Base-by-base conservation (phyloP, 2,329 filamentous ascomycete species). In the Penicillium sp. region DNA sequence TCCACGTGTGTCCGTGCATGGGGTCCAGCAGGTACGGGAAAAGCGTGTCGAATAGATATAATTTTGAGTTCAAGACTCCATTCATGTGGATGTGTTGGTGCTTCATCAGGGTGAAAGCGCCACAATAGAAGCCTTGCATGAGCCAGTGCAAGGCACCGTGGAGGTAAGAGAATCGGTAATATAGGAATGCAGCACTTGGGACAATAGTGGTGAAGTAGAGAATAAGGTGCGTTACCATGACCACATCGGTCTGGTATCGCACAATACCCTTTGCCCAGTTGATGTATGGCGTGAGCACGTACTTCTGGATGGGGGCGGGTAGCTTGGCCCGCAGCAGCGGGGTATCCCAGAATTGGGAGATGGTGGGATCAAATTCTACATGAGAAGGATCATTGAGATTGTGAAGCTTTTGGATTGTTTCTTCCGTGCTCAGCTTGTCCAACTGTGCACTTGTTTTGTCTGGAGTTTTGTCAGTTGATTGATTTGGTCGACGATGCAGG, bases 81-180 rank as follows among this genome's bases (percentile, higher is more conserved):
- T 86, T 82, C 78, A 86, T 86, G 70, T 93, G 90, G 65, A 93
- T 92, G 71, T 93, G 90, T 68, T 93, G 89, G 67, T 93, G 90
- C 82, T 90, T 89, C 83, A 93, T 85, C 38, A 93, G 79, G 0
- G 89, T 93, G 75, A 91, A 93, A 2, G 86, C 79, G 8, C 89
- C 89, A 51, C 86, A 83, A 68, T 87, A 92, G 70, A 81, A 89
- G 34, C 82, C 75, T 65, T 89, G 85, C 79, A 91, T 85, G 10
- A 83, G 67, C 52, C 81, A 78, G 68, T 93, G 90, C 29, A 86
- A 63, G 16, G 90, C 64, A 10, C 82, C 90, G 71, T 92, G 90
- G 38, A 82, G 63, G 75, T 84, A 90, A 10, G 80, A 82, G 74
- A 92, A 92, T 67, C 80, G 76, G 64, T 81, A 78, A 72, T 84